Base-by-base conservation (phyloP, 768 basidiomycete genomes). In the Tephrocybe sp. region DNA sequence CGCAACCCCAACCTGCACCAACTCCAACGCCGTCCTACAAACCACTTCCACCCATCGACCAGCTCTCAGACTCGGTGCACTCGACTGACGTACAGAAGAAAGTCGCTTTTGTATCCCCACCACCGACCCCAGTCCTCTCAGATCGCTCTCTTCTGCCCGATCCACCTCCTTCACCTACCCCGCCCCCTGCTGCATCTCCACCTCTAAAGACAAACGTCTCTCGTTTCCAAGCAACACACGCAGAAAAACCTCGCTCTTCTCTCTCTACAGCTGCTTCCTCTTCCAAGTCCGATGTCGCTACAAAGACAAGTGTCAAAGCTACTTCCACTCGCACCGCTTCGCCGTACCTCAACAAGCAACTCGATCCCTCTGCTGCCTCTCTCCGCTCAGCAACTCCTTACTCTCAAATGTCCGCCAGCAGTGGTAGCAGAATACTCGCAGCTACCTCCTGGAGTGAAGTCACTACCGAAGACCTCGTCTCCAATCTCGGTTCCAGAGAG, bases 391-490 rank as follows among this genome's bases (percentile, higher is more conserved):
- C 75, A 13, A 91, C 88, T 2, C 91, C 91, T 0, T 91, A 88
- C 63, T 91, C 88, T 27, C 81, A 86, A 55, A 84, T 86, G 80
- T 88, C 84, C 9, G 75, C 75, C 42, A 72, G 69, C 12, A 78
- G 81, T 46, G 82, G 82, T 45, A 86, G 82, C 54, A 80, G 85
- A 36, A 89, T 93, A 50, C 74, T 90, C 33, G 79, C 87, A 24
- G 88, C 85, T 1, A 69, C 80, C 54, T 90, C 88, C 16, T 97
- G 94, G 94, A 94, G 91, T 61, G 91, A 95, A 64, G 88, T 86
- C 55, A 91, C 94, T 9, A 93, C 94, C 64, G 92, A 91, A 48
- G 94, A 97, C 67, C 81, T 97, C 36, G 90, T 97, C 16, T 84
- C 86, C 38, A 92, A 97, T 62, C 75, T 97, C 29, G 91, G 93